These are phyloP conservation scores for Haberlea rhodopensis DNA, from an alignment of 257 asterid species.

Conservation along the genomic window DNA sequence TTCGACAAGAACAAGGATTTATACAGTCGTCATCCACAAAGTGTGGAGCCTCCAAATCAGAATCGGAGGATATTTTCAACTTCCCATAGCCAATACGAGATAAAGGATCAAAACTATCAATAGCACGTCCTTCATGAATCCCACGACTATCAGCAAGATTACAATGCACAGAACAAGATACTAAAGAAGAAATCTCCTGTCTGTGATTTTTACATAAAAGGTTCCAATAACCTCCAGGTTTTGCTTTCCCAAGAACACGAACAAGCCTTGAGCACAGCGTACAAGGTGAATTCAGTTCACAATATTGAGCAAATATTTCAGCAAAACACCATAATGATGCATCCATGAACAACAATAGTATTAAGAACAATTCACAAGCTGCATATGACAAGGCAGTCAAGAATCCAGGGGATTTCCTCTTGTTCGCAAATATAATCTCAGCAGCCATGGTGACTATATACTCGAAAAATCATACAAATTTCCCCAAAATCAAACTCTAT, in stretches of 20 bases:
- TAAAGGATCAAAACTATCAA: constrained; percentile 32
- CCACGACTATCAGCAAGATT: constrained; percentile 52
- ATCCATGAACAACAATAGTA: constrained; percentile 58
- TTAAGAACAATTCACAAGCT: constrained; percentile 83
- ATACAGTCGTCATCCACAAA: constrained; percentile 64
- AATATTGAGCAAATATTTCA: constrained; percentile 54
- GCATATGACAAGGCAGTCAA: constrained; percentile 66
- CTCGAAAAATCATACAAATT: constrained; percentile 23
- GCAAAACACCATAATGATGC: constrained; percentile 55
- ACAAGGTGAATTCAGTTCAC: constrained; percentile 64
- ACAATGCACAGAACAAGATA: constrained; percentile 51
- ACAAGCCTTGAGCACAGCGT: constrained; percentile 62
- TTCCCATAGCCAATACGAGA: constrained; percentile 63
- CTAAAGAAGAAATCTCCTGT: constrained; percentile 66
- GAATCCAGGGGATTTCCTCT: constrained; percentile 40
- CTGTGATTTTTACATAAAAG: constrained; percentile 52
- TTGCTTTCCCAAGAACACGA: constrained; percentile 38
- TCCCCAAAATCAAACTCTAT: constrained; percentile 35
- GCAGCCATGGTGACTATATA: constrained; percentile 47
- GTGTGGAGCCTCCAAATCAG: constrained; percentile 64
- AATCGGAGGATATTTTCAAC: constrained; percentile 69
- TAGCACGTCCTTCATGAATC: constrained; percentile 70
- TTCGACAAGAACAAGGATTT: constrained; percentile 26
- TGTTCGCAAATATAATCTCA: constrained; percentile 39
- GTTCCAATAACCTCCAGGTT: constrained; percentile 37